phyloP scores from a whole-genome alignment of 345 rosid genomes.

The Hevea brasiliensis region DNA sequence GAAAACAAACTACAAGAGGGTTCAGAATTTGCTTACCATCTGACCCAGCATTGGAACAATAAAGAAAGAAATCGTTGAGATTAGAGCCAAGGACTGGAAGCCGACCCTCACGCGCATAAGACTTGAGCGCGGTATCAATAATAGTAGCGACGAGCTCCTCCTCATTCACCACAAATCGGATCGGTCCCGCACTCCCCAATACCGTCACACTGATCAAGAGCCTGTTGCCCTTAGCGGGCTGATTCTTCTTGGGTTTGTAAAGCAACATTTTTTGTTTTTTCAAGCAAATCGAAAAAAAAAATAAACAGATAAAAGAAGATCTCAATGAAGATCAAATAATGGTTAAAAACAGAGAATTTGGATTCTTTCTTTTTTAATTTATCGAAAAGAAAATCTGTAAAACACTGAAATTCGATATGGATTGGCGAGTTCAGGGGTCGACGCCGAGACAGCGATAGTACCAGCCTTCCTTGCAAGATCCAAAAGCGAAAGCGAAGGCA shows the following conservation, averaged over 20 bases:
- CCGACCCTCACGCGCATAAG: constrained; percentile 95
- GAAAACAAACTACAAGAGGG: not conserved
- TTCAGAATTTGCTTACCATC: constrained; percentile 42
- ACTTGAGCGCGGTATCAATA: constrained; percentile 75
- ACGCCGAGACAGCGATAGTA: constrained; percentile 96
- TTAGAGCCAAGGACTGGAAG: constrained; percentile 89
- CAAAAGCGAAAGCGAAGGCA: constrained; percentile 73
- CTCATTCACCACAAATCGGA: constrained; percentile 85
- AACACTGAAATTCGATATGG: not conserved
- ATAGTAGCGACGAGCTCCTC: constrained; percentile 71
- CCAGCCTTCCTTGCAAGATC: constrained; percentile 99
- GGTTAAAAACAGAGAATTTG: not conserved
- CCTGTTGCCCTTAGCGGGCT: constrained; percentile 59
- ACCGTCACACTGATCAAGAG: constrained; percentile 77
- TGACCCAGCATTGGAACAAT: constrained; percentile 54
- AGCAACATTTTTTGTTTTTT: constrained; percentile 57
- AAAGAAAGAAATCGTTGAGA: constrained; percentile 74
- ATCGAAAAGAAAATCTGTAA: not conserved
- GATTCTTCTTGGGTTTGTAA: constrained; percentile 82
- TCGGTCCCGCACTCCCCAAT: constrained; percentile 92
- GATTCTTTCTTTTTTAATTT: not conserved
- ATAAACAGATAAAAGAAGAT: not conserved
- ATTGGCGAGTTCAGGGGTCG: constrained; percentile 60
- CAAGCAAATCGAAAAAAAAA: not conserved
- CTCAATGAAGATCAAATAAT: not conserved